Evolutionary conservation across 1,284 basidiomycete species (phyloP).

Genomic region (Schizophyllum commune): DNA sequence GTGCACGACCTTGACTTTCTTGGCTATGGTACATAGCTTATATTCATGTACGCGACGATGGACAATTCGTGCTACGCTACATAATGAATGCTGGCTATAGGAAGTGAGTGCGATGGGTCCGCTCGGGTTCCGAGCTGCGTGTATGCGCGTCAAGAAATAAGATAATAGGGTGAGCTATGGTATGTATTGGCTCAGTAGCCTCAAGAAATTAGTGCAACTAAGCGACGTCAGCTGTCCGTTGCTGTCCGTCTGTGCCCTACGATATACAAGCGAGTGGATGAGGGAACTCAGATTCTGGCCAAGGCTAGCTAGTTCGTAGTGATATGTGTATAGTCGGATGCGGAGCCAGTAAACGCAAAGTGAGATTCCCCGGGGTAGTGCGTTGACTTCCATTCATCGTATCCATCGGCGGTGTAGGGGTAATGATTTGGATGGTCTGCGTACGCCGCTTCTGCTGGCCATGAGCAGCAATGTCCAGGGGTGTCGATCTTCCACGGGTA

Average conservation of each 20-base stretch:
- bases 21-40: background rate
- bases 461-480: too few relatives aligned
- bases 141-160: background rate
- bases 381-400: background rate
- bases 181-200: background rate
- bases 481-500: too few relatives aligned
- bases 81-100: background rate
- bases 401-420: background rate
- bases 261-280: background rate
- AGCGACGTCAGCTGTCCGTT: background rate
- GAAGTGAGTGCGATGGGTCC: background rate
- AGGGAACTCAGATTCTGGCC: background rate
- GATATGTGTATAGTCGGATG: too few relatives aligned
- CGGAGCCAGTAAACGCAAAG: too few relatives aligned
- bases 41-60: background rate
- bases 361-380: too few relatives aligned
- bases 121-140: too few relatives aligned
- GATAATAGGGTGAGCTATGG: background rate
- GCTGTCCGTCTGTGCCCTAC: background rate
- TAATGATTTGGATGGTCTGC: background rate
- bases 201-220: background rate
- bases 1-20: background rate
- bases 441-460: background rate
- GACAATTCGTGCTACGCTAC: background rate
- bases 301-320: too few relatives aligned